Base-by-base conservation (phyloP, 768 basidiomycete genomes). In the Naganishia friedmannii region DNA sequence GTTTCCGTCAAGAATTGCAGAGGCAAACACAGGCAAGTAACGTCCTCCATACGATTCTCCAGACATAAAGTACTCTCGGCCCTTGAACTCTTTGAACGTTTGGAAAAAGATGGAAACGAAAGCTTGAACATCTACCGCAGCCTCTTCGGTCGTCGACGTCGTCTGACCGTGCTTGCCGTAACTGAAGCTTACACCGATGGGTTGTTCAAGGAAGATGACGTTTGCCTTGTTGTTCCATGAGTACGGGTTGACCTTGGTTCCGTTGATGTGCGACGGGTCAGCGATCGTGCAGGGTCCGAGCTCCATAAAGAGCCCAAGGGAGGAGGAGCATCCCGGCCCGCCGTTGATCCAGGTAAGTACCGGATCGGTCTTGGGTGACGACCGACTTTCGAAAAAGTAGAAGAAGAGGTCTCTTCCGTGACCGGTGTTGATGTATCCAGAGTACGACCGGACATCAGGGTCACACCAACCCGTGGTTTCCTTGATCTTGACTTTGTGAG, bases 91-190 rank as follows among this genome's bases (percentile, higher is more conserved):
- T 17, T 84, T 83, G 82, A 92, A 93, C 0, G 88, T 87, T 73
- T 91, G 88, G 74, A 91, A 90, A 81, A 91, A 91, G 67, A 92
- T 88, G 1, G 86, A 83, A 66, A 91, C 83, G 80, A 92, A 92
- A 0, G 90, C 88, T 58, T 88, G 84, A 46, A 91, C 83, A 74
- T 92, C 88, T 72, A 85, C 86, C 4, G 90, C 88, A 0, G 90
- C 91, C n/a, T 87, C 87, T 79, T 92, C 90, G 0, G 90, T 89
- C 0, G 88, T 90, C 68, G 86, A 87, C 21, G 90, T 55, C 53
- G 80, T 79, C 75, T 89, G 87, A 0, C 87, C 88, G 70, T 86
- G 83, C 21, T 89, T 86, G 0, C 88, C 83, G 53, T 82, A 81
- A 23, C 82, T 83, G 74, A 82, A 84, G 26, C 77, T 75, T 8